Base-by-base conservation (phyloP, 2,329 filamentous ascomycete genomes). In the Colletotrichum sansevieriae region DNA sequence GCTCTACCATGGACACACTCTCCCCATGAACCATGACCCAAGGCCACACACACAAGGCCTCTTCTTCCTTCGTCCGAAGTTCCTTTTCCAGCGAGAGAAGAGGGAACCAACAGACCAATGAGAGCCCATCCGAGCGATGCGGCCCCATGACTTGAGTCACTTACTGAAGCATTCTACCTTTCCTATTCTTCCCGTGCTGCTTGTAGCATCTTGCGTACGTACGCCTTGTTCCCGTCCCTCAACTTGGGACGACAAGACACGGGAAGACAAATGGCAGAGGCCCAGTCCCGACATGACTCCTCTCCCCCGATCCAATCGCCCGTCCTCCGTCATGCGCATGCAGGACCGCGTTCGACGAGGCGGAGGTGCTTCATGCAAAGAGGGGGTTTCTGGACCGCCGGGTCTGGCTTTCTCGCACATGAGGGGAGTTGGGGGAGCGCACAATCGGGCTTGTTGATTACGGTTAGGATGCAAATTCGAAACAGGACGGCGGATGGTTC, bases 331-430 rank as follows among this genome's bases (percentile, higher is more conserved):
- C 65, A 68, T 68, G 65, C 65, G 55, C 55, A 65, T 65, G 56
- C 62, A 65, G 65, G 49, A 55, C 49, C 62, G 49, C 62, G 62
- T 59, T 68, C 47, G 55, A 68, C 65, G 47, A 65, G 49, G 55
- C 60, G 47, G 61, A 56, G 47, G 62, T 68, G 41, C 62, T 68
- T 68, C 55, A 68, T 68, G 65, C 65, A 49, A 29, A 5, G 46
- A 41, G 35, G 39, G 43, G 58, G 3, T 4, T 47, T 56, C 65
- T 68, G 55, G 65, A 68, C 65, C 65, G 65, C 22, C 60, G 65
- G 61, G 61, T 60, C 54, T 47, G 35, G 55, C 47, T 56, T 60
- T 68, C 55, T 65, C 55, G 57, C 54, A 47, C 61, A 39, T 49
- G 60, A 46, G 43, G 46, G 43, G 57, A 33, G 29, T 3, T n/a